Conservation (phyloP, 345 rosid genomes). For the Eucalyptus melliodora region DNA sequence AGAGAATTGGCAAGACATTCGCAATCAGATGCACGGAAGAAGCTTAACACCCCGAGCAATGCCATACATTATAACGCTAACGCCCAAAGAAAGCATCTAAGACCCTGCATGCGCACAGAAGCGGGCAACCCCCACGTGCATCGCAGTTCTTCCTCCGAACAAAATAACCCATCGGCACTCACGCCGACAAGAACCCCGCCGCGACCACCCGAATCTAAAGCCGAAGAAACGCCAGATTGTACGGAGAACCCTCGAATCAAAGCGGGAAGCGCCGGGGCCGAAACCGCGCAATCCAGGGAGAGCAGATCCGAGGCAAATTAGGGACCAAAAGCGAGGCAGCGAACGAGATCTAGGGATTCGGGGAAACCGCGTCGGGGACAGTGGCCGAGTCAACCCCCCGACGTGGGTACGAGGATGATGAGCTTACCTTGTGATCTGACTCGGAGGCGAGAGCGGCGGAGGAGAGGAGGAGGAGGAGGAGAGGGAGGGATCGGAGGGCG, state of each 20-base stretch:
- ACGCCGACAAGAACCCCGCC: neutral
- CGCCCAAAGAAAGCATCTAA: neutral
- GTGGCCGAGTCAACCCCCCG: neutral
- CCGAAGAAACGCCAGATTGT: neutral
- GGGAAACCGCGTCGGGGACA: neutral
- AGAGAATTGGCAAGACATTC: neutral
- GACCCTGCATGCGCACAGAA: neutral
- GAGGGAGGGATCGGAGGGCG: slow-evolving; percentile 15
- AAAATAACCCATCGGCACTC: neutral
- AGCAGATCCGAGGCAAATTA: neutral
- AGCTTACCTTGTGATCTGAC: slow-evolving; percentile 84
- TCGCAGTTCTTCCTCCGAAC: neutral
- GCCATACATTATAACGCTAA: neutral
- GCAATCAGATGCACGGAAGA: neutral
- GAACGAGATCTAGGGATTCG: neutral
- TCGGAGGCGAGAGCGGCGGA: slow-evolving; percentile 53
- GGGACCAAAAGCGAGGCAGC: neutral
- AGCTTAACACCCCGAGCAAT: neutral
- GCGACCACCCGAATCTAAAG: neutral
- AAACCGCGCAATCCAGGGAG: neutral
- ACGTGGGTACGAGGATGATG: neutral
- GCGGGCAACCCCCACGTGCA: neutral
- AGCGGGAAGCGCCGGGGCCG: neutral
- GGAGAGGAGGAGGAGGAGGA: slow-evolving; percentile 22
- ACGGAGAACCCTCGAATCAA: neutral